Percentiles rank a stretch among this genome's conserved stretches.
Evolutionary conservation across 2,329 filamentous ascomycete genomes (phyloP).

Genomic region (Colletotrichum ledebouriae): DNA sequence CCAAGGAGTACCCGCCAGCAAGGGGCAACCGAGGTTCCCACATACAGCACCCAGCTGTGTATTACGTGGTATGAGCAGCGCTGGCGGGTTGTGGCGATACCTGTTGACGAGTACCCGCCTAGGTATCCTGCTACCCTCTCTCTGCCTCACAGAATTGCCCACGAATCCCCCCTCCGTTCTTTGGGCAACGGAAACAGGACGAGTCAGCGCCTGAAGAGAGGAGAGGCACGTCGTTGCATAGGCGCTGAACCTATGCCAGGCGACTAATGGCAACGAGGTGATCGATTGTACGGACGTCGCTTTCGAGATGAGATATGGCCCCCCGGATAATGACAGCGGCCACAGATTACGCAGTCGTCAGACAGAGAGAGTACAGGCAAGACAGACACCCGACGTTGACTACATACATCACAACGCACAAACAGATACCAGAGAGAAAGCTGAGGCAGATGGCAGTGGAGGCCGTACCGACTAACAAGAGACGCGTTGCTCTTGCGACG

Average conservation of each 20-base stretch:
- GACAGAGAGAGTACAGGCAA: not conserved
- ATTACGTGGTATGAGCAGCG: not conserved
- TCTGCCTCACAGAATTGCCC: too few relatives aligned
- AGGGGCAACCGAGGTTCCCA: not conserved
- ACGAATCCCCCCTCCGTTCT: too few relatives aligned
- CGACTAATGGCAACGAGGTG: not conserved
- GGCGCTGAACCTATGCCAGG: too few relatives aligned
- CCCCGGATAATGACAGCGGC: too few relatives aligned
- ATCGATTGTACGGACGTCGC: too few relatives aligned
- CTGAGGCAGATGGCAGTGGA: constrained; percentile 19
- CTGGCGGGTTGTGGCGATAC: not conserved
- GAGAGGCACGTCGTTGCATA: constrained; percentile 24
- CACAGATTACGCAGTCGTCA: too few relatives aligned
- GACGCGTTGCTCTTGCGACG: constrained; percentile 41
- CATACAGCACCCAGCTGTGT: not conserved
- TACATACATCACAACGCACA: too few relatives aligned
- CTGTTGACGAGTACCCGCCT: not conserved
- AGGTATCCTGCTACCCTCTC: not conserved
- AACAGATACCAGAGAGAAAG: not conserved
- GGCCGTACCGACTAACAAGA: constrained; percentile 29
- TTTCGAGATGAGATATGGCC: too few relatives aligned
- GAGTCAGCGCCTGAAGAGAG: constrained; percentile 13
- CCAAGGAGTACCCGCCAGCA: too few relatives aligned
- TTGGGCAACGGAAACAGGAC: constrained; percentile 23
- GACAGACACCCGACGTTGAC: not conserved